Evolutionary conservation across 1,284 basidiomycete species (phyloP), one percentile per base, ranked within the genome.

Genomic region (Trametes pubescens): DNA sequence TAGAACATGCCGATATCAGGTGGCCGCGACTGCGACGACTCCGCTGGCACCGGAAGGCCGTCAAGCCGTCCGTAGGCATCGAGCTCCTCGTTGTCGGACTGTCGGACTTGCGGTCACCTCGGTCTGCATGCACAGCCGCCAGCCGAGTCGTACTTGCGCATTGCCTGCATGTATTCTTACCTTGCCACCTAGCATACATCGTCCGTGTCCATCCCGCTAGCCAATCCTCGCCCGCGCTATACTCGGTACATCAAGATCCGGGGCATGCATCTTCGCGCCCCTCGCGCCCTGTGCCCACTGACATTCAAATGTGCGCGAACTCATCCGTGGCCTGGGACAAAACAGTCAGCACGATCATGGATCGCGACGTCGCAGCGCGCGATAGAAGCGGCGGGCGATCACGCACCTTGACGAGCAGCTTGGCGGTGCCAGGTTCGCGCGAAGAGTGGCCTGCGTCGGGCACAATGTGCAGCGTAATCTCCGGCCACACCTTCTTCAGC

Each of bases 371-470:
- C 21, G 35, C 35, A n/a, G 22, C 5, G 35, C n/a, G 11, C n/a
- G 18, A 32, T 18, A 24, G 49, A n/a, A 21, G 29, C 18, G 26
- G 13, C 10, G 49, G 29, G 32, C 29, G 29, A 34, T 21, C 32
- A 64, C 79, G 35, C 68, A 88, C 94, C 80, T 93, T 83, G 13
- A 94, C 84, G 51, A 98, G 82, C 53, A 92, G 77, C 75, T 90
- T 88, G 22, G 87, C 80, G 21, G 83, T 96, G 5, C 91, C 92
- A 0, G 82, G 76, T 78, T 98, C 96, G 52, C 90, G 87, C 22
- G 94, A 86, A 22, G 92, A 94, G 76, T 98, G 96, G 0, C 96
- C 96, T 5, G 95, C 95, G 76, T 96, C 94, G n/a, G 92, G 89
- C 21, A 97, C 89, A 51, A 98, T 85, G 69, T 88, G 82, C 21